Conservation (phyloP, 2,329 filamentous ascomycete species). For the Pseudohalonectria lignicola region DNA sequence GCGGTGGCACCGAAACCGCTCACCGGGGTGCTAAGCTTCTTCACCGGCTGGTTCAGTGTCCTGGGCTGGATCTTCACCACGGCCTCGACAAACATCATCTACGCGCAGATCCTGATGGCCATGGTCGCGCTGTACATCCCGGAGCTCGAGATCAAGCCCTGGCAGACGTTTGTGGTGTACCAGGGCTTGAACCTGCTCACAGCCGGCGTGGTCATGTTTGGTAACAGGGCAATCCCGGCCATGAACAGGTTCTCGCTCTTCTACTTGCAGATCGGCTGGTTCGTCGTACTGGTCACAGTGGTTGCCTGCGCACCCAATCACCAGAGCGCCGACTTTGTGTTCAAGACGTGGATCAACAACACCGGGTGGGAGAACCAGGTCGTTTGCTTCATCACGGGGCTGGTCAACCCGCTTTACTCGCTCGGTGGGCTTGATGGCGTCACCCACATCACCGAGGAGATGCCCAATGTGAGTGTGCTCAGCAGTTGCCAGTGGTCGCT, state of each 20-base stretch:
- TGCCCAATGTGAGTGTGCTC: slow-evolving; percentile 29
- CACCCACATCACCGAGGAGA: slow-evolving; percentile 39
- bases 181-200: slow-evolving; percentile 30
- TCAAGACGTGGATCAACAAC: slow-evolving; percentile 38
- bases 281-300: slow-evolving; percentile 35
- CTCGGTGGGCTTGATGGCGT: slow-evolving; percentile 35
- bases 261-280: slow-evolving; percentile 34
- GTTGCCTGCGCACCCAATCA: slow-evolving; percentile 32
- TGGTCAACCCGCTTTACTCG: slow-evolving; percentile 35
- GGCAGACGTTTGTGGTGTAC: slow-evolving; percentile 36
- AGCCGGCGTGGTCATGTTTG: slow-evolving; percentile 32
- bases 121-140: slow-evolving; percentile 28
- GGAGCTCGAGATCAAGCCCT: slow-evolving; percentile 26
- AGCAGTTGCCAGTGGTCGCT: no score
- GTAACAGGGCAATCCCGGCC: slow-evolving; percentile 28
- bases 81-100: slow-evolving; percentile 31
- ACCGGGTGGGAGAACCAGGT: slow-evolving; percentile 38
- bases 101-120: slow-evolving; percentile 27
- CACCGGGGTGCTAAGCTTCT: slow-evolving; percentile 28
- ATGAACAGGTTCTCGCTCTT: slow-evolving; percentile 32
- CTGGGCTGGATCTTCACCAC: slow-evolving; percentile 32
- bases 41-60: slow-evolving; percentile 31
- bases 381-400: slow-evolving; percentile 37
- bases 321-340: slow-evolving; percentile 35
- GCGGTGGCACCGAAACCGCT: slow-evolving; percentile 28